Percentiles rank a stretch among this genome's conserved stretches.
Evolutionary conservation across 768 basidiomycete genomes (phyloP).

Genomic region (Termitomyces sp.): DNA sequence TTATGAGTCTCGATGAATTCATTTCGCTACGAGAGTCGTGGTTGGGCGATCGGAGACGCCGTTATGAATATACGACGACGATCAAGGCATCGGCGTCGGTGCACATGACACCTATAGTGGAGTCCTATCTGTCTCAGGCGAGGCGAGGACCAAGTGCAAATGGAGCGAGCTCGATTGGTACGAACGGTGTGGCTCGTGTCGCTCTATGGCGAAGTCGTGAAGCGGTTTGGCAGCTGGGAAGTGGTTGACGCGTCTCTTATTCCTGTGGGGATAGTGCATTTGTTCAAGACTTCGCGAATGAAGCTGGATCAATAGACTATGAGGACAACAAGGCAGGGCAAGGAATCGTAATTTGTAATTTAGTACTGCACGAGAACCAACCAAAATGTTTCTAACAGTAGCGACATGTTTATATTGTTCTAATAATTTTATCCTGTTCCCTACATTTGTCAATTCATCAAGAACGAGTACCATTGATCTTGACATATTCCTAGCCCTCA

Average conservation of each 20-base stretch:
- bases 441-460: neutral
- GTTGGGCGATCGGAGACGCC: conserved; percentile 5
- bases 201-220: conserved; percentile 31
- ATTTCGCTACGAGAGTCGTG: conserved; percentile 9
- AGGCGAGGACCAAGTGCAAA: neutral
- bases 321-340: neutral
- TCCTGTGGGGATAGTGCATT: conserved; percentile 34
- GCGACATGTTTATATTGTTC: neutral
- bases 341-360: too few relatives aligned
- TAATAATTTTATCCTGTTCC: neutral
- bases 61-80: conserved; percentile 8
- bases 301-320: conserved; percentile 22
- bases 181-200: conserved; percentile 30
- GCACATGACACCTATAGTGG: conserved; percentile 2
- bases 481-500: conserved; percentile 96
- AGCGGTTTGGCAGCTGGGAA: conserved; percentile 32
- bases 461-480: conserved; percentile 81
- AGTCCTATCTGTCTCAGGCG: neutral
- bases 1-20: conserved; percentile 13
- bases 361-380: neutral
- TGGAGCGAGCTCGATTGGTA: conserved; percentile 21
- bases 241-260: conserved; percentile 33
- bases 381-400: neutral
- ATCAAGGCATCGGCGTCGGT: neutral
- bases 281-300: conserved; percentile 29